A percentile compares a stretch with the other conserved stretches of the same genome.
Evolutionary conservation across 139 green algal species (phyloP).

Genomic region (Eudorina sp.): DNA sequence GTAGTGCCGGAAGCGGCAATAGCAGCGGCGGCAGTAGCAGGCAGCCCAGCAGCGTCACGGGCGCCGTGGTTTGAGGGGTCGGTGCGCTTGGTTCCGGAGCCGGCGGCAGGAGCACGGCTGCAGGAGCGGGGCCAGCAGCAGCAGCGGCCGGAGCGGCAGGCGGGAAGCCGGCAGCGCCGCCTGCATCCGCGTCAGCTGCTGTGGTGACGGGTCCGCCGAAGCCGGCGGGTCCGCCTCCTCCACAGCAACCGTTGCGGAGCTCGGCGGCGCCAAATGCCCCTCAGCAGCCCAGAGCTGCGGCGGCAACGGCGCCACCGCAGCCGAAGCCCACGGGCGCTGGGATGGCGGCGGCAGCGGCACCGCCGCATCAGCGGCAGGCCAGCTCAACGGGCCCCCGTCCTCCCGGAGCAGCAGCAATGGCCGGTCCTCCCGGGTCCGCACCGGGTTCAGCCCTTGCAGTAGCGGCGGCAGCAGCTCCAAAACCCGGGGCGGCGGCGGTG

Average conservation of each 20-base stretch:
- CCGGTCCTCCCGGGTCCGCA: too few species aligned
- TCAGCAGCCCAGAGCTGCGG: not conserved
- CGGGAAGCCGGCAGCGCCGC: not conserved
- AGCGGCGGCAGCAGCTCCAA: not conserved
- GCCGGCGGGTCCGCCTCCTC: too few species aligned
- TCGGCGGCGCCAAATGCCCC: not conserved
- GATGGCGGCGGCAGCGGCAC: not conserved
- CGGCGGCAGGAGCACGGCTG: not conserved
- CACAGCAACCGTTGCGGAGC: not conserved
- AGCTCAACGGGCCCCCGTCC: not conserved
- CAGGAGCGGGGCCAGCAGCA: not conserved
- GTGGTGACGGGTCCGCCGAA: too few species aligned
- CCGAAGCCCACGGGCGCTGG: not conserved
- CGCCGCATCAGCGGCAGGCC: not conserved
- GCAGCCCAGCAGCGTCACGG: not conserved
- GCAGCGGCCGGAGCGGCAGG: not conserved
- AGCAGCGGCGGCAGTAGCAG: not conserved
- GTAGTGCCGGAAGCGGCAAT: not conserved
- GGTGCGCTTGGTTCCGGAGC: not conserved
- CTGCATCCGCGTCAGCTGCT: not conserved
- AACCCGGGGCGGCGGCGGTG: not conserved
- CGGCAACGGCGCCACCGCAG: not conserved
- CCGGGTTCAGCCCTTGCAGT: too few species aligned
- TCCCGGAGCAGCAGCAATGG: too few species aligned
- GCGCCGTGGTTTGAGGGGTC: not conserved